A percentile compares a stretch with the other conserved stretches of the same genome.
These are phyloP conservation scores for Niveomyces coronatus DNA, from an alignment of 2,329 filamentous ascomycete species.

Conservation along the genomic window DNA sequence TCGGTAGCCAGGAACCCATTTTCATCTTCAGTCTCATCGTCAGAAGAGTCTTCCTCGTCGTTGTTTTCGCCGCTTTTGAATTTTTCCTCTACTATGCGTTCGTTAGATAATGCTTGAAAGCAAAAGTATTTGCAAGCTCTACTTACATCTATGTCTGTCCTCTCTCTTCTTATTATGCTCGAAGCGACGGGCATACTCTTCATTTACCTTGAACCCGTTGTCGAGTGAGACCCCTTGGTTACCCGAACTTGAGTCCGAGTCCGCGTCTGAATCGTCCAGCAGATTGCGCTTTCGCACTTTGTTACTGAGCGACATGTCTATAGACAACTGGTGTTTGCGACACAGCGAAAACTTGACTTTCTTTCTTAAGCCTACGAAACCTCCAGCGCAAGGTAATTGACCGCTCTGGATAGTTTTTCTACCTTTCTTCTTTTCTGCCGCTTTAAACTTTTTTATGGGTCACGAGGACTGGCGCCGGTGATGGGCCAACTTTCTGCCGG, in stretches of 20 bases:
- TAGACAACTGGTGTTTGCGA: too few species aligned
- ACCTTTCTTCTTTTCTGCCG: conserved; percentile 3
- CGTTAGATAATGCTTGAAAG: conserved; percentile 13
- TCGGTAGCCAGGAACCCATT: conserved; percentile 78
- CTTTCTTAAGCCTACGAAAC: background rate
- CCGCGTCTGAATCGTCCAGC: conserved; percentile 46
- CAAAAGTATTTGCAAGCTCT: conserved; percentile 13
- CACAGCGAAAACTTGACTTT: too few species aligned
- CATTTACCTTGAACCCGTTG: conserved; percentile 67
- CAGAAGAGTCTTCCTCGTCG: conserved; percentile 53
- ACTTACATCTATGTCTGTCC: conserved; percentile 61
- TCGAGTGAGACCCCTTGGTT: conserved; percentile 30
- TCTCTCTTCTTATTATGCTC: conserved; percentile 97
- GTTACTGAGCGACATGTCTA: too few species aligned
- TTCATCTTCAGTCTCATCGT: conserved; percentile 81
- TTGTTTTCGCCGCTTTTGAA: conserved; percentile 44
- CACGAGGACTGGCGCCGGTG: background rate
- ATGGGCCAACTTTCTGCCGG: conserved; percentile 16
- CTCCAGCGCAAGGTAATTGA: background rate
- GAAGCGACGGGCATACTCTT: conserved; percentile 79
- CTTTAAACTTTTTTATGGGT: conserved; percentile 15
- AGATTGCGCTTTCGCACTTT: conserved; percentile 37
- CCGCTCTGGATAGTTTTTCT: conserved; percentile 7
- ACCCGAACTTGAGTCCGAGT: conserved; percentile 36
- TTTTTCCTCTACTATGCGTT: conserved; percentile 73